Base-by-base conservation (phyloP, 306 rosid genomes). In the Trifolium repens region DNA sequence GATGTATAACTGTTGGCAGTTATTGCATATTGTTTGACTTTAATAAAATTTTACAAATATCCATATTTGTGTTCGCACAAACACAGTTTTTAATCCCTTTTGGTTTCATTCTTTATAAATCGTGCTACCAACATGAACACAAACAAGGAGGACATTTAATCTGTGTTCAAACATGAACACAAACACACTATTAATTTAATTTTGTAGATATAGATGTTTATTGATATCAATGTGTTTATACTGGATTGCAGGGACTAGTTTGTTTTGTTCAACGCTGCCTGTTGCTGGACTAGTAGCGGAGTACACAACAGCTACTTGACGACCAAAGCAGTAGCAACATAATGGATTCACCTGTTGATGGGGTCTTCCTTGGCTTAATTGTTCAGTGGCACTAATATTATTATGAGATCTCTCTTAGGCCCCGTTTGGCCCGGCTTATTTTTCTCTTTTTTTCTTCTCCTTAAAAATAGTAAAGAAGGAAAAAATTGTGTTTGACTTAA, bases 161-260 rank as follows among this genome's bases (percentile, higher is more conserved):
- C 55, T 43, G 55, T 22, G 72, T 67, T 67, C 22, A 9, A 43
- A 22, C 12, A 15, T 44, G 72, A 67, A 67, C 49, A 7, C 58
- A 67, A 46, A 26, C 72, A 24, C 40, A 26, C 5, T 15, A 8
- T 71, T 8, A 34, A 46, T 61, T 58, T 35, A 24, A 35, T 57
- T 59, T 75, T 73, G 39, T 11, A 9, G 67, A 55, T 61, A 16
- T 61, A 19, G 26, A 5, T 39, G 16, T 55, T 69, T 50, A 59
- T 67, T 39, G 82, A 65, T 50, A 67, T 16, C 60, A 15, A 15
- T 72, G 53, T 84, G 62, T 71, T 37, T 17, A 63, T 62, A 27
- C 76, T 78, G 71, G 58, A 43, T 69, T 88, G 66, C 92, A 90
- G 96, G 96, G 96, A 88, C 84, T 90, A 90, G 86, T 22, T 63